Conservation (phyloP, 805 yeast genomes). For the Wickerhamomyces alni region DNA sequence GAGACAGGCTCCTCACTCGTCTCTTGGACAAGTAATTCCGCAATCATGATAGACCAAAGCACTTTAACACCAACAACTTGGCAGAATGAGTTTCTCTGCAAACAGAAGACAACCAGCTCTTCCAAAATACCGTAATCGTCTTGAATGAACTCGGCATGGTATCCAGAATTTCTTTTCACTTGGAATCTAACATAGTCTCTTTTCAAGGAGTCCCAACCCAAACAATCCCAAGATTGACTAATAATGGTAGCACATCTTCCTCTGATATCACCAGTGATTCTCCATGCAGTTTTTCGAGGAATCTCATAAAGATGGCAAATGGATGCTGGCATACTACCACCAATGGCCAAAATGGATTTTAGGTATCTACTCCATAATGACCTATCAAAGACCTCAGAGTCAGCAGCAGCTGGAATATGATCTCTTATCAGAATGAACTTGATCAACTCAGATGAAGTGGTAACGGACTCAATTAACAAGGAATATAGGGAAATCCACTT, state of each 20-base stretch:
- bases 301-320: conserved; percentile 65
- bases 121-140: conserved; percentile 55
- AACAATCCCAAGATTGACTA: conserved; percentile 62
- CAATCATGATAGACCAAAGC: conserved; percentile 65
- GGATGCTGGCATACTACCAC: conserved; percentile 62
- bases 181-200: conserved; percentile 55
- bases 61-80: conserved; percentile 58
- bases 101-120: conserved; percentile 59
- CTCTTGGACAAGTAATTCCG: conserved; percentile 56
- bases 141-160: conserved; percentile 58
- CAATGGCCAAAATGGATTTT: conserved; percentile 48
- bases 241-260: conserved; percentile 50
- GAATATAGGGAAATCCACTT: conserved; percentile 72
- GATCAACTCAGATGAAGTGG: conserved; percentile 47
- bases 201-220: conserved; percentile 57
- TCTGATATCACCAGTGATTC: conserved; percentile 59
- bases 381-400: conserved; percentile 49
- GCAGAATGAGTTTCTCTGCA: conserved; percentile 60
- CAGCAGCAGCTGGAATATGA: conserved; percentile 44
- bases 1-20: conserved; percentile 49
- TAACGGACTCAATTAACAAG: conserved; percentile 47
- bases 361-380: conserved; percentile 66
- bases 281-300: conserved; percentile 64
- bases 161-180: conserved; percentile 58
- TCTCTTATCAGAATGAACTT: conserved; percentile 42